Evolutionary conservation across 768 basidiomycete species (phyloP), one percentile per base, ranked within the genome.

Genomic region (Suillus hirtellus): DNA sequence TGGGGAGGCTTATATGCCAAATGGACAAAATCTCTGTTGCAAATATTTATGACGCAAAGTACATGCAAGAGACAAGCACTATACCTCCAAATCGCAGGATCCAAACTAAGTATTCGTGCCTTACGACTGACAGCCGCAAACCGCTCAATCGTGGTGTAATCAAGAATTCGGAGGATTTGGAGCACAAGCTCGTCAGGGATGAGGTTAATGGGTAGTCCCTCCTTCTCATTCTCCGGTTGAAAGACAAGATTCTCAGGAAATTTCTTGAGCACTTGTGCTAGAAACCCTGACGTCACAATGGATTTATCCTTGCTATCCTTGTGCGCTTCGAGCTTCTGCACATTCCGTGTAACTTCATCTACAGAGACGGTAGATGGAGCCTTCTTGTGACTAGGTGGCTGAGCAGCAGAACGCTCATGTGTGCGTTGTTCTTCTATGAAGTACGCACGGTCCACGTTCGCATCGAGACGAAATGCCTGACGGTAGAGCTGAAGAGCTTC

Each of bases 181-280:
- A 93, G 76, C 37, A 96, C 69, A 12, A 96, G 69, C 73, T 97
- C 95, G 42, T 90, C 86, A 7, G 95, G 95, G 10, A 96, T 75
- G 2, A 72, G 69, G 53, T 81, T 80, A 19, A 97, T 69, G 14
- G 83, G 76, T 19, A 11, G 40, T 1, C 82, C 82, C 63, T 82
- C 78, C 49, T 76, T 77, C 70, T 94, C 91, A 59, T 89, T 82
- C 70, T 91, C 88, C 0, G 90, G 88, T 54, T 84, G 78, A 70
- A 96, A 95, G 5, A 72, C 70, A 56, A 89, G 74, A 19, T 78
- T 67, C 2, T 68, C 60, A 1, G 85, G 82, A 69, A 89, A 90
- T 0, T 60, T 67, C 24, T 75, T 75, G 42, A 92, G 63, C 49
- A 91, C 64, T 17, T 68, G 75, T 24, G 82, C 83, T 19, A 90